A percentile compares a stretch with the other conserved stretches of the same genome.
phyloP scores from a whole-genome alignment of 73 alveolate genomes.

The Paramecium primaurelia region DNA sequence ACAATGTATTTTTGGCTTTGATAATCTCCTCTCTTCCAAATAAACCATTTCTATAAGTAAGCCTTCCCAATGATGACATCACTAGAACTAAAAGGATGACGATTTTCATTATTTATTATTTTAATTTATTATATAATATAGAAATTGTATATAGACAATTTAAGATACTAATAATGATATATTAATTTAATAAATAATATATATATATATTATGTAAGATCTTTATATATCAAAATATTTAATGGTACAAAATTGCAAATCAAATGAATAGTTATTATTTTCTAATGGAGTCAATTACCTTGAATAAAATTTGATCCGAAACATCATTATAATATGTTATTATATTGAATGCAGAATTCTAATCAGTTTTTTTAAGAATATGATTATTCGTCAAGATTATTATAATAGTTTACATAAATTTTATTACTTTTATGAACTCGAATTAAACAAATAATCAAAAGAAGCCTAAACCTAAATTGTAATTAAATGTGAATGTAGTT shows the following conservation, averaged over 20 bases:
- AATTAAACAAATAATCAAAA: neutral
- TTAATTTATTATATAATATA: neutral
- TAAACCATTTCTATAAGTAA: neutral
- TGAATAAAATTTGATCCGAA: neutral
- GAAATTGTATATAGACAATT: neutral
- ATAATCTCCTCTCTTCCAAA: neutral
- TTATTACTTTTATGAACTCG: neutral
- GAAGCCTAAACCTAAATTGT: constrained; percentile 7
- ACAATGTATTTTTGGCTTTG: neutral
- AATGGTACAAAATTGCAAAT: neutral
- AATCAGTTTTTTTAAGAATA: neutral
- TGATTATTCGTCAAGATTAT: neutral
- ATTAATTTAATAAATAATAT: neutral
- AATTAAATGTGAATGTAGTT: neutral
- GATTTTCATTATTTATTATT: neutral
- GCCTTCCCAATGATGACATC: neutral
- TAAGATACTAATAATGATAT: neutral
- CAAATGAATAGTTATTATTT: no score
- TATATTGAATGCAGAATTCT: neutral
- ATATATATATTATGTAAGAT: neutral
- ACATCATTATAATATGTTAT: neutral
- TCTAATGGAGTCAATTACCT: neutral
- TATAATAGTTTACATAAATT: neutral
- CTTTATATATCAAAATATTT: neutral
- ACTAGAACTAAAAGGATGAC: neutral